phyloP scores from a whole-genome alignment of 176 grass and related monocot genomes.

The Tuctoria greenei region DNA sequence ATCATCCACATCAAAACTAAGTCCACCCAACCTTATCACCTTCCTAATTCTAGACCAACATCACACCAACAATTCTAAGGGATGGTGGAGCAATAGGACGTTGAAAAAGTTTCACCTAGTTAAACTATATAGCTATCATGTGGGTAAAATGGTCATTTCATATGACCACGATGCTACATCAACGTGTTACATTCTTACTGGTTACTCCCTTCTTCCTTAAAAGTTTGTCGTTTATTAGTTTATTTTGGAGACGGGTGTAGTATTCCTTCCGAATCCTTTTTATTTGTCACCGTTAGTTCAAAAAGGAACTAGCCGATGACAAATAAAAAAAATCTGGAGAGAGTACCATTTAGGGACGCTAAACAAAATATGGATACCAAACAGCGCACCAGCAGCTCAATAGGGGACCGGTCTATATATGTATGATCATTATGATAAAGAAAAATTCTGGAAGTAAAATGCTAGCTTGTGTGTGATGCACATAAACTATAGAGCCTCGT shows the following conservation, averaged over 20 bases:
- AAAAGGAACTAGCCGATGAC: too few relatives aligned
- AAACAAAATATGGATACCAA: background rate
- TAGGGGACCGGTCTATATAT: conserved; percentile 23
- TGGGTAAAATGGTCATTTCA: conserved; percentile 14
- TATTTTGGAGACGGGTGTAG: too few relatives aligned
- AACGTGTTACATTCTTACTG: background rate
- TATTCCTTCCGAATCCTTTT: too few relatives aligned
- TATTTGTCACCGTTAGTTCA: too few relatives aligned
- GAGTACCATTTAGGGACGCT: background rate
- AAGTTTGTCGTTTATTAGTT: too few relatives aligned
- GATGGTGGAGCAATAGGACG: background rate
- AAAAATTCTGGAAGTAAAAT: background rate
- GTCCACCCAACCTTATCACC: conserved; percentile 29
- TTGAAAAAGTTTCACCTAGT: background rate
- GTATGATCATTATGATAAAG: background rate
- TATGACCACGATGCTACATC: background rate
- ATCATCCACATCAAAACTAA: conserved; percentile 29
- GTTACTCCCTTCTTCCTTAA: too few relatives aligned
- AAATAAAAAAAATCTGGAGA: too few relatives aligned
- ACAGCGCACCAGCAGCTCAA: background rate
- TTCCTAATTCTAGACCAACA: conserved; percentile 38
- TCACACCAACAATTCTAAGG: background rate
- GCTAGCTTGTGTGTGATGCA: background rate
- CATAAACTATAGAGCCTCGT: conserved; percentile 4
- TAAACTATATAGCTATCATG: background rate